Evolutionary conservation across 306 rosid genomes (phyloP).

Genomic region (Corylus avellana): DNA sequence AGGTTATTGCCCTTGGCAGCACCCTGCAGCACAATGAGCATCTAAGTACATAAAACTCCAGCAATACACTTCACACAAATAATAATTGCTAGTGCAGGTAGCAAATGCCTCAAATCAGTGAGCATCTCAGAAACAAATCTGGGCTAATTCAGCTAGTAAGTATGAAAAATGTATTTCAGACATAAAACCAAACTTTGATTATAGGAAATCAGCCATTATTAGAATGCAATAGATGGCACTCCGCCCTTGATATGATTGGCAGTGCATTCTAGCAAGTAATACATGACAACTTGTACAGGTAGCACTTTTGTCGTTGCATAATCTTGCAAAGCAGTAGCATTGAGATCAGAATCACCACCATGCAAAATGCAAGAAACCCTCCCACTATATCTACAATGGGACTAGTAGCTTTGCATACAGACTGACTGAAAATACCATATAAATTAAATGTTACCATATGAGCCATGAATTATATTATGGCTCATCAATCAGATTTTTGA

Average conservation of each 20-base stretch:
- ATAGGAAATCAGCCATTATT: neutral
- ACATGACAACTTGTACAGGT: neutral
- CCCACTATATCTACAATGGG: neutral
- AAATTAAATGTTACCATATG: neutral
- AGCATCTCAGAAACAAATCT: neutral
- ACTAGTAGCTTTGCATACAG: neutral
- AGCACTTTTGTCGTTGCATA: neutral
- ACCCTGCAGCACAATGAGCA: conserved; percentile 42
- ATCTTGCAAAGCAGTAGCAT: neutral
- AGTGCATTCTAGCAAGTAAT: neutral
- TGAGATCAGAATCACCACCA: neutral
- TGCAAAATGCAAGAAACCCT: neutral
- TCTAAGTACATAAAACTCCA: conserved; percentile 21
- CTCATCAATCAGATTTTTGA: neutral
- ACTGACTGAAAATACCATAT: neutral
- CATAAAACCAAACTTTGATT: conserved; percentile 1
- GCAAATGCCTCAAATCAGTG: conserved; percentile 3
- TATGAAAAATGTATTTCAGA: neutral
- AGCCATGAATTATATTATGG: neutral
- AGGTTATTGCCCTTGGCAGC: conserved; percentile 60
- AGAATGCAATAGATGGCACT: neutral
- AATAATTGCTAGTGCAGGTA: conserved; percentile 13
- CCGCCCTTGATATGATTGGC: neutral
- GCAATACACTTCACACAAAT: conserved; percentile 10
- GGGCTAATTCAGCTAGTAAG: neutral